Percentiles rank a stretch among this genome's conserved stretches.
These are phyloP conservation scores for Plasmodium blacklocki DNA, from an alignment of 169 alveolate genomes.

Conservation along the genomic window DNA sequence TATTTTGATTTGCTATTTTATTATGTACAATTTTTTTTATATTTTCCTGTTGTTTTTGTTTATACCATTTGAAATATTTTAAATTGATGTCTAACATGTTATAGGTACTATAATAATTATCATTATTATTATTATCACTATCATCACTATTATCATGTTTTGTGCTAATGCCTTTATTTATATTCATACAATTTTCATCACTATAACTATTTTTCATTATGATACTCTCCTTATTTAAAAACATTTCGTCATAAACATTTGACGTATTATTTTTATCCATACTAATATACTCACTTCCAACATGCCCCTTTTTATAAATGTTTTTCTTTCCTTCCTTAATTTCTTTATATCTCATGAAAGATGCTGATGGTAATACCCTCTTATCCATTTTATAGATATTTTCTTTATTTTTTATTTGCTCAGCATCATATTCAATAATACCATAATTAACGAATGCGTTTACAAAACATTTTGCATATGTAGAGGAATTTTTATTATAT, in stretches of 20 bases:
- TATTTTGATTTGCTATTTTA: constrained; percentile 36
- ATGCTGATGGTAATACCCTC: too few relatives aligned
- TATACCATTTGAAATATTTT: constrained; percentile 64
- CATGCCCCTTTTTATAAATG: background rate
- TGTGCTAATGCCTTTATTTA: background rate
- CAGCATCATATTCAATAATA: constrained; percentile 35
- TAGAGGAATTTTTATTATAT: constrained; percentile 65
- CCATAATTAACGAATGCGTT: constrained; percentile 52
- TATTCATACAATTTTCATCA: background rate
- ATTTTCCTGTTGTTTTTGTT: constrained; percentile 2
- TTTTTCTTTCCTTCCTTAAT: background rate
- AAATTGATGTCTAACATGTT: background rate
- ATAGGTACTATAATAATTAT: background rate
- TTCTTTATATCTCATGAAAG: too few relatives aligned
- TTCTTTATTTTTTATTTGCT: constrained; percentile 13
- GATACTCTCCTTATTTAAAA: background rate
- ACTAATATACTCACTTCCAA: background rate
- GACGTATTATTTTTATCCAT: background rate
- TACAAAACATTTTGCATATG: constrained; percentile 63
- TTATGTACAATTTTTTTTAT: constrained; percentile 29
- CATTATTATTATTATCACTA: background rate
- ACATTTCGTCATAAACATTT: background rate
- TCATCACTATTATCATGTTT: background rate
- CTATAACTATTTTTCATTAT: background rate
- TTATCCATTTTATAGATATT: background rate